phyloP scores from a whole-genome alignment of 495 filamentous ascomycete genomes.

The Podospora didyma region DNA sequence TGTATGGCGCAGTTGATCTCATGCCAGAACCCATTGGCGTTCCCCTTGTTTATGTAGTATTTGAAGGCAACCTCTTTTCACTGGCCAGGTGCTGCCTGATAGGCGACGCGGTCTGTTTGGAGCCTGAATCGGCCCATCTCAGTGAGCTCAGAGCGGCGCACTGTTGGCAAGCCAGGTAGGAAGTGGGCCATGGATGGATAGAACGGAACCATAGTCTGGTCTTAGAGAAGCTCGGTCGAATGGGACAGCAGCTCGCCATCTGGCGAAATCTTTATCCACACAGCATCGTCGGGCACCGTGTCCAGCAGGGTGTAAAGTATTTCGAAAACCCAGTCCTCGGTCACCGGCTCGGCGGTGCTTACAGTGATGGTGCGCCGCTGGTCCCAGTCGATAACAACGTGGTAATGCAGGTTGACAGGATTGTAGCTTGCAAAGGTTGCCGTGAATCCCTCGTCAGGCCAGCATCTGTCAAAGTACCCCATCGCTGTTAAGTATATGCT shows the following conservation, averaged over 20 bases:
- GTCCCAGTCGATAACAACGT: no score
- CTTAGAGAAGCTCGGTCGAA: not conserved
- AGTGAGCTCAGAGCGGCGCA: slow-evolving; percentile 7
- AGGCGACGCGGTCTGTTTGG: slow-evolving; percentile 4
- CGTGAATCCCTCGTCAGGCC: no score
- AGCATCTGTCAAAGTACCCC: no score
- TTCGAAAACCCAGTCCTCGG: no score
- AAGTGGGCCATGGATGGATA: slow-evolving; percentile 6
- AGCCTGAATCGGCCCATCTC: slow-evolving; percentile 6
- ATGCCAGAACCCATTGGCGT: slow-evolving; percentile 25
- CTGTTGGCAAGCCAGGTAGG: not conserved
- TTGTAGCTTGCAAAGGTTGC: no score
- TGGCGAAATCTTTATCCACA: not conserved
- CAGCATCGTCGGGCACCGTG: not conserved
- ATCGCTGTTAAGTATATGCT: no score
- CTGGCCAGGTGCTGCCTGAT: not conserved
- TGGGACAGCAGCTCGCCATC: not conserved
- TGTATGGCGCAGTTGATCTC: slow-evolving; percentile 31
- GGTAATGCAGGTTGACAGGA: no score
- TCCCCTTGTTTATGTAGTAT: slow-evolving; percentile 9
- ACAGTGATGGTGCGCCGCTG: no score
- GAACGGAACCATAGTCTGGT: not conserved
- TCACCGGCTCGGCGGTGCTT: no score
- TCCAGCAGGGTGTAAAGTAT: no score
- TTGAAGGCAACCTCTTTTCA: slow-evolving; percentile 9